Conservation (phyloP, 352 stramenopile genomes). For the Pythium phragmitis region DNA sequence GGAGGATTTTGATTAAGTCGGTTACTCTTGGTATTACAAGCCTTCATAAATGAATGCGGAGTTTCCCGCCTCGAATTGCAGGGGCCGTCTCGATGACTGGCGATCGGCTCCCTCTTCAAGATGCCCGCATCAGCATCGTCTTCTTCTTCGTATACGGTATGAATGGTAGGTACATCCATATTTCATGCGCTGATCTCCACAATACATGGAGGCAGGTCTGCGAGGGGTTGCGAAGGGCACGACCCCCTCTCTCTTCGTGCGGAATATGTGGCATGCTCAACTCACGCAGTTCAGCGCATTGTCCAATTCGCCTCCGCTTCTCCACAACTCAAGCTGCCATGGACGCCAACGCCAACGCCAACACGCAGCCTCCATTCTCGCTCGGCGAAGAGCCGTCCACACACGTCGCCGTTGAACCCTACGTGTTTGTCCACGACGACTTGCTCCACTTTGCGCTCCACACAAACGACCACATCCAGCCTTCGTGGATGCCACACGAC, state of each 20-base stretch:
- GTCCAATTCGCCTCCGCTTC: not conserved
- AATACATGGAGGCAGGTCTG: too few species aligned
- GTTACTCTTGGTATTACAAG: too few species aligned
- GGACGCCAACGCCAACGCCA: not conserved
- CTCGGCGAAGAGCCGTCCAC: not conserved
- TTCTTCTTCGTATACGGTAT: too few species aligned
- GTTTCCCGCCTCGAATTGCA: too few species aligned
- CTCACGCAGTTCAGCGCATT: not conserved
- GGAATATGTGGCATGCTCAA: not conserved
- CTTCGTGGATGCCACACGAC: not conserved
- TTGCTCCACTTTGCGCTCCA: slow-evolving; percentile 1
- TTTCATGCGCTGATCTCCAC: too few species aligned
- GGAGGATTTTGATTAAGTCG: too few species aligned
- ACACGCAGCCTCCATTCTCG: not conserved
- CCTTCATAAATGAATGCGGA: too few species aligned
- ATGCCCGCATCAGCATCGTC: too few species aligned
- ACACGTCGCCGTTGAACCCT: not conserved
- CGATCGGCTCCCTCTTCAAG: too few species aligned
- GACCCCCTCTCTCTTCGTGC: not conserved
- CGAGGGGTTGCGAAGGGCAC: too few species aligned
- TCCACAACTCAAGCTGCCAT: not conserved
- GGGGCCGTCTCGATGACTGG: too few species aligned
- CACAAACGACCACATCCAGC: not conserved
- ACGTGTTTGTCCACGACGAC: slow-evolving; percentile 7
- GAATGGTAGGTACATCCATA: too few species aligned